phyloP scores from a whole-genome alignment of 257 asterid species.

The Schizonepeta tenuifolia region DNA sequence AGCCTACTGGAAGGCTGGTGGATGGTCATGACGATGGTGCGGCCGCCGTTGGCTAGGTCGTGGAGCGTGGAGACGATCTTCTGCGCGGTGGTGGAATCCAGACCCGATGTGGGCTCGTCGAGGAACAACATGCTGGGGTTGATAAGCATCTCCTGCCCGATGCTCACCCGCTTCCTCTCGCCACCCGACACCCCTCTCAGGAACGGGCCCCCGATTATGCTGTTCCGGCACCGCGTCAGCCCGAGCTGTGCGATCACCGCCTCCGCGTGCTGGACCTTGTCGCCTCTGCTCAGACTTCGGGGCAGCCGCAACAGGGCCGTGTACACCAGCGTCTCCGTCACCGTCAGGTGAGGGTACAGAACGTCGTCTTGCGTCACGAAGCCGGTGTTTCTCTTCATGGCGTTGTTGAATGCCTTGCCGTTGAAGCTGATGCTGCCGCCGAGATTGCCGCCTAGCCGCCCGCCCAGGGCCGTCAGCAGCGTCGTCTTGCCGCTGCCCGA shows the following conservation, averaged over 20 bases:
- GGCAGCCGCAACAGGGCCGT: constrained; percentile 80
- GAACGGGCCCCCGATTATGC: constrained; percentile 51
- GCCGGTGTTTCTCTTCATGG: constrained; percentile 70
- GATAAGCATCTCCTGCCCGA: constrained; percentile 86
- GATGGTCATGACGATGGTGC: constrained; percentile 76
- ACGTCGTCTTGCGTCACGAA: constrained; percentile 87
- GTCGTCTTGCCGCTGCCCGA: constrained; percentile 96
- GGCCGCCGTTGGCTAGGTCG: constrained; percentile 67
- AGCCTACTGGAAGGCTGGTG: constrained; percentile 89
- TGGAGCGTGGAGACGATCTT: constrained; percentile 63
- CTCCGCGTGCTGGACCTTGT: constrained; percentile 55
- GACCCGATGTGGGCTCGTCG: constrained; percentile 89
- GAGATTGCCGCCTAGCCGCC: constrained; percentile 53
- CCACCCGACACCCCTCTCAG: constrained; percentile 82
- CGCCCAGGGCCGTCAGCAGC: constrained; percentile 73
- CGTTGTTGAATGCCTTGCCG: constrained; percentile 56
- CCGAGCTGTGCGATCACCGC: constrained; percentile 67
- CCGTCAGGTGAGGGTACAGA: constrained; percentile 76
- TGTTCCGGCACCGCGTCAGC: constrained; percentile 50
- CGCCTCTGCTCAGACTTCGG: constrained; percentile 32
- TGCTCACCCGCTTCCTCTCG: constrained; percentile 79
- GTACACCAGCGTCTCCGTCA: constrained; percentile 68
- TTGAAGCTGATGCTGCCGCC: constrained; percentile 62
- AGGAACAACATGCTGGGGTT: constrained; percentile 73
- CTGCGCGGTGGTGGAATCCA: constrained; percentile 83